Percentiles rank a stretch among this genome's conserved stretches.
Evolutionary conservation across 805 yeast genomes (phyloP).

Genomic region (Wickerhamiella domercqiae): DNA sequence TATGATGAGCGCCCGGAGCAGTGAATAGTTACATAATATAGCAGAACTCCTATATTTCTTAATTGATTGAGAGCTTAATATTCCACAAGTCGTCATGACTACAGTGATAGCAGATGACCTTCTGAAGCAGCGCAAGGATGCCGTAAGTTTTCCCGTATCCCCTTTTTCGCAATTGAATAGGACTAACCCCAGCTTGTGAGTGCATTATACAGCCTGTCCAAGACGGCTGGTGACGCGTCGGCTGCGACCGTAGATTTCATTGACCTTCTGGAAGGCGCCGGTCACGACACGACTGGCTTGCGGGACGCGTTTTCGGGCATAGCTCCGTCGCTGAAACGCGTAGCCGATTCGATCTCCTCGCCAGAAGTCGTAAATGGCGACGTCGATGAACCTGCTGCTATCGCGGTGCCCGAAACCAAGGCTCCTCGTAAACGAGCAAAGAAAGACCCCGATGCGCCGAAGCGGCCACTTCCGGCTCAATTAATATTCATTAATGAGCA

Average conservation of each 20-base stretch:
- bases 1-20: too few relatives aligned
- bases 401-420: slow-evolving; percentile 20
- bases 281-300: slow-evolving; percentile 29
- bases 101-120: not conserved
- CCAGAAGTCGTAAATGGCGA: not conserved
- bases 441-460: slow-evolving; percentile 87
- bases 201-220: slow-evolving; percentile 65
- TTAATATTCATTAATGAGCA: slow-evolving; percentile 62
- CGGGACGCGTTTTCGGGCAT: slow-evolving; percentile 19
- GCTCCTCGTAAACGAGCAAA: slow-evolving; percentile 26
- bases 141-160: not conserved
- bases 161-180: not conserved
- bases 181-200: slow-evolving; percentile 45
- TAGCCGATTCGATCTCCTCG: not conserved
- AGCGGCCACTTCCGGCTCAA: slow-evolving; percentile 81
- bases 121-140: slow-evolving; percentile 1
- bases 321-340: not conserved
- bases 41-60: too few relatives aligned
- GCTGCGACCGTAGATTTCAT: slow-evolving; percentile 64
- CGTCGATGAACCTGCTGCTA: slow-evolving; percentile 6
- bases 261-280: slow-evolving; percentile 35
- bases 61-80: too few relatives aligned
- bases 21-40: too few relatives aligned
- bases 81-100: too few relatives aligned
- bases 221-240: slow-evolving; percentile 77